Conservation (phyloP, 768 basidiomycete genomes). For the Mycena olivaceomarginata region DNA sequence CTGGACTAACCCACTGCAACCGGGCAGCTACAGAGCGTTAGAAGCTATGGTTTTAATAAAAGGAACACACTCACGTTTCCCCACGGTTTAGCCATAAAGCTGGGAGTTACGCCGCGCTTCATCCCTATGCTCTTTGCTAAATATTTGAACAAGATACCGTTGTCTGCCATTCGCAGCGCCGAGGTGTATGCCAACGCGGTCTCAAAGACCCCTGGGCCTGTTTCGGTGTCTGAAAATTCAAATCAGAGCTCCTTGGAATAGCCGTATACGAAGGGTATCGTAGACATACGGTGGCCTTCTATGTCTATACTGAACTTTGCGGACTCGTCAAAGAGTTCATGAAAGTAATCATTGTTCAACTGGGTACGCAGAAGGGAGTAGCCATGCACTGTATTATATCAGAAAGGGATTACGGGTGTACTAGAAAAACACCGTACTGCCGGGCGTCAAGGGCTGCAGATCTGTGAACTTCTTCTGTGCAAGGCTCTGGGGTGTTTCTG, state of each 20-base stretch:
- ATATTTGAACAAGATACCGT: slow-evolving; percentile 95
- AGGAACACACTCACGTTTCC: slow-evolving; percentile 77
- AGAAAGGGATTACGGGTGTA: background rate
- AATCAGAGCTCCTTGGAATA: background rate
- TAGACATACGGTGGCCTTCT: slow-evolving; percentile 87
- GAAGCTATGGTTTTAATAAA: background rate
- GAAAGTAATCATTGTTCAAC: slow-evolving; percentile 92
- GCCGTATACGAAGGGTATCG: background rate
- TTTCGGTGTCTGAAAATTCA: slow-evolving; percentile 86
- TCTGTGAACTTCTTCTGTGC: slow-evolving; percentile 86
- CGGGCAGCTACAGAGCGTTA: slow-evolving; percentile 80
- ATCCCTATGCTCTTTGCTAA: slow-evolving; percentile 95
- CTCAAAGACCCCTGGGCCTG: slow-evolving; percentile 92
- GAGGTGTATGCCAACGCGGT: slow-evolving; percentile 92
- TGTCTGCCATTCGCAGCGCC: slow-evolving; percentile 90
- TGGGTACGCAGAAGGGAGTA: slow-evolving; percentile 96
- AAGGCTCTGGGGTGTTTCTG: slow-evolving; percentile 88
- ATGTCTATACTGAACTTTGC: slow-evolving; percentile 84
- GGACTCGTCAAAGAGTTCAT: slow-evolving; percentile 88
- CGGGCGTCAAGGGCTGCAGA: slow-evolving; percentile 90
- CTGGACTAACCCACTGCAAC: slow-evolving; percentile 88
- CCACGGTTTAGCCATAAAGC: slow-evolving; percentile 99
- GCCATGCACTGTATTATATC: slow-evolving; percentile 86
- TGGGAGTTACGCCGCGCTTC: slow-evolving; percentile 91
- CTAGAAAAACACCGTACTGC: slow-evolving; percentile 72